Evolutionary conservation across 2,329 filamentous ascomycete species (phyloP), one percentile per base, ranked within the genome.

Genomic region (Nothophoma quercina): DNA sequence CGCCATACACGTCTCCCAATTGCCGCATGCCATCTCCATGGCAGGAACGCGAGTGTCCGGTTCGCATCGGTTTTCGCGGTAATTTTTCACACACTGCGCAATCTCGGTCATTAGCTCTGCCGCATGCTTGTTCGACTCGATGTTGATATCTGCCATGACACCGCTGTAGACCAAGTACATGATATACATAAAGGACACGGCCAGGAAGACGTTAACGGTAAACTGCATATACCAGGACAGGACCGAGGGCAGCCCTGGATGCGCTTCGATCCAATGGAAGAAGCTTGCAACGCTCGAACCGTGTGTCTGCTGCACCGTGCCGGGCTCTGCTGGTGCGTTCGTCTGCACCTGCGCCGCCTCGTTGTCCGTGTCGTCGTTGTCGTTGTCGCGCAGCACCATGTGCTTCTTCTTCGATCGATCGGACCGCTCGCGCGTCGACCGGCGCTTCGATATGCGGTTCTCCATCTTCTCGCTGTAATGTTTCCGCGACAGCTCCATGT

Each of bases 1-100:
- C 60, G 88, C 86, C 91, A 96, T 96, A 75, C 95, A 98, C 25
- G 85, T 80, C 59, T 88, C 86, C 93, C 93, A 98, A 56, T 88
- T 84, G 26, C 86, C 83, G 72, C 95, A 99, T 4, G 88, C 78
- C 0, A 76, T 77, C 56, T 88, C 84, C 63, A 98, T 79, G 0
- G 89, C 91, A 0, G 93, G 93, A 3, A 89, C 76, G 12, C 88
- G 83, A 15, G 83, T 83, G 2, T 83, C 81, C 0, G 82, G 84
- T 1, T 82, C 83, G 72, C 95, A 99, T 29, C 82, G 80, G 67
- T 99, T 99, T 39, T 86, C 81, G 2, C 82, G 78, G 73, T 89
- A 99, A 58, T 93, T 82, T 30, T 84, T 83, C 2, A 84, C 83
- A 71, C 95, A 99, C 6, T 81, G 79, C 1, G 85, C 82, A 72